A percentile compares a stretch with the other conserved stretches of the same genome.
Evolutionary conservation across 257 asterid genomes (phyloP).

Genomic region (Fraxinus pennsylvanica): DNA sequence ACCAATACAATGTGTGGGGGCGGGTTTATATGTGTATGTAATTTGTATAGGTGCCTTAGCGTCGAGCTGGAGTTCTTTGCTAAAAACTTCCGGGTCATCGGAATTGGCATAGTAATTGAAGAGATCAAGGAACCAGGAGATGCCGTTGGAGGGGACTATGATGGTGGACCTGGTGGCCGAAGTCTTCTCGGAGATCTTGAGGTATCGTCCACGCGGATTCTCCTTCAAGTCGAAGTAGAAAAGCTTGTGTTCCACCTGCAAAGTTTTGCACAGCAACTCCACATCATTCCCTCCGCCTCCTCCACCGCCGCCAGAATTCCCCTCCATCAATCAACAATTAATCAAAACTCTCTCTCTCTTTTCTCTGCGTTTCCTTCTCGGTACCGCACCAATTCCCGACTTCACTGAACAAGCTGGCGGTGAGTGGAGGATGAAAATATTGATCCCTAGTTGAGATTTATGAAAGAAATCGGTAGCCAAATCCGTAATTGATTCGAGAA

Average conservation of each 20-base stretch:
- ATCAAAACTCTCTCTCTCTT: neutral
- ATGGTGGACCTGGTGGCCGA: slow-evolving; percentile 96
- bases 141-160: slow-evolving; percentile 88
- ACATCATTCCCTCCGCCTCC: slow-evolving; percentile 81
- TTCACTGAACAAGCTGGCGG: neutral
- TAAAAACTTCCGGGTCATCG: slow-evolving; percentile 70
- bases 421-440: neutral
- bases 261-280: slow-evolving; percentile 82
- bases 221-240: slow-evolving; percentile 97
- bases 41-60: slow-evolving; percentile 57
- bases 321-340: slow-evolving; percentile 57
- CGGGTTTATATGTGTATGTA: slow-evolving; percentile 15
- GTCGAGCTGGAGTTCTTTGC: slow-evolving; percentile 97
- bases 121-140: slow-evolving; percentile 96
- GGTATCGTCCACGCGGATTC: slow-evolving; percentile 94
- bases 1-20: neutral
- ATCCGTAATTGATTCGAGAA: neutral
- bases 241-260: slow-evolving; percentile 96
- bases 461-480: neutral
- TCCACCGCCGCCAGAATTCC: slow-evolving; percentile 54
- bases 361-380: neutral
- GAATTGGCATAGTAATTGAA: slow-evolving; percentile 93
- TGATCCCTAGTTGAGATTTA: neutral
- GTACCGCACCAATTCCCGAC: neutral
- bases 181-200: slow-evolving; percentile 95